Evolutionary conservation across 331 rosid species (phyloP).

Genomic region (Telfairia occidentalis): DNA sequence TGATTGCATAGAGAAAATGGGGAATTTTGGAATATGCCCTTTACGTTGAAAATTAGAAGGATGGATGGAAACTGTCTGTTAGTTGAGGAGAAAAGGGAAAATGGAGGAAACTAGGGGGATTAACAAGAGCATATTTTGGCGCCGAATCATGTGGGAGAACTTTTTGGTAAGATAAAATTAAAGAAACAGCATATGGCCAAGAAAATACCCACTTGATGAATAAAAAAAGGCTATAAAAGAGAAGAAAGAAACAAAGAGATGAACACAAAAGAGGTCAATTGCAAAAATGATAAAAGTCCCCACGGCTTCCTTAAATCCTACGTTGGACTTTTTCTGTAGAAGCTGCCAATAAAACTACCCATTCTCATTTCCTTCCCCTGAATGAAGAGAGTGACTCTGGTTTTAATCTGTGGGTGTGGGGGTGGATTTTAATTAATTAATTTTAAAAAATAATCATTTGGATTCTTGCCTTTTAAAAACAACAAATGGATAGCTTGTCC

Average conservation of each 20-base stretch:
- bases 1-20: not conserved
- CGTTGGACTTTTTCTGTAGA: not conserved
- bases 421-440: no score
- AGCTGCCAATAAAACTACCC: not conserved
- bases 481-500: no score
- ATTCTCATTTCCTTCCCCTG: no score
- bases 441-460: no score
- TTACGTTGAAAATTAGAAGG: not conserved
- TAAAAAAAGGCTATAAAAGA: not conserved
- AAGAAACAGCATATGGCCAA: not conserved
- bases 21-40: not conserved
- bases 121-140: not conserved
- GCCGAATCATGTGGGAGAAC: not conserved
- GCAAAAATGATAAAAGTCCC: not conserved
- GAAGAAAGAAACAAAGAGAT: not conserved
- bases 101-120: conserved; percentile 10
- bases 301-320: not conserved
- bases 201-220: not conserved
- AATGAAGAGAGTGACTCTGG: no score
- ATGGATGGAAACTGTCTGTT: not conserved
- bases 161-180: not conserved
- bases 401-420: no score
- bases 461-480: no score
- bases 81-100: not conserved
- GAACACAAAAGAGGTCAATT: not conserved